Percentiles rank a stretch among this genome's conserved stretches.
Evolutionary conservation across 768 basidiomycete species (phyloP).

Genomic region (Lactarius akahatsu): DNA sequence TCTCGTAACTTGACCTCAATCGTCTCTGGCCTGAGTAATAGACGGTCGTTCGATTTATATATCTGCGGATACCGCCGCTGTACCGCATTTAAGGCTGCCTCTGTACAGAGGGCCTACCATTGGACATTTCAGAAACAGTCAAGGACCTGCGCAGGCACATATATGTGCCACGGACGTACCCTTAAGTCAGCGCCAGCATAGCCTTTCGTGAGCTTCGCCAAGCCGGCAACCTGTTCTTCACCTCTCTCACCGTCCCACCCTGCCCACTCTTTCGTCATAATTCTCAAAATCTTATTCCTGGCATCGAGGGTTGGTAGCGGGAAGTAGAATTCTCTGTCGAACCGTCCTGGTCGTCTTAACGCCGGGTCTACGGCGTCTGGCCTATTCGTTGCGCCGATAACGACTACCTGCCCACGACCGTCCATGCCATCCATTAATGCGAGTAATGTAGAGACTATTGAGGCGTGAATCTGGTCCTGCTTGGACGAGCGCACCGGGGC

Average conservation of each 20-base stretch:
- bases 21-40: conserved; percentile 80
- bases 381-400: conserved; percentile 96
- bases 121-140: conserved; percentile 31
- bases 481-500: conserved; percentile 98
- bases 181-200: conserved; percentile 97
- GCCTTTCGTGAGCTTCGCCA: conserved; percentile 91
- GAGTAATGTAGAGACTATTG: conserved; percentile 91
- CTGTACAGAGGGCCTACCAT: conserved; percentile 89
- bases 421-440: conserved; percentile 99
- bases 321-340: conserved; percentile 98
- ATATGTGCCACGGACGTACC: conserved; percentile 47
- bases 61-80: conserved; percentile 97
- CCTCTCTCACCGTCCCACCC: conserved; percentile 66
- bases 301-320: conserved; percentile 83
- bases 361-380: conserved; percentile 99
- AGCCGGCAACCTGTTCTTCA: conserved; percentile 52
- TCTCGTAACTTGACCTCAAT: conserved; percentile 85
- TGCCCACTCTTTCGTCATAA: conserved; percentile 89
- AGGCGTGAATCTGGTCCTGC: conserved; percentile 98
- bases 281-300: conserved; percentile 81
- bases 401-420: conserved; percentile 92
- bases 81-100: conserved; percentile 94
- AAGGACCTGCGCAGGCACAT: conserved; percentile 17
- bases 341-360: conserved; percentile 87
- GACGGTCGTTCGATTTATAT: conserved; percentile 85